Evolutionary conservation across 495 filamentous ascomycete genomes (phyloP).

Genomic region (Penicillium subrubescens): DNA sequence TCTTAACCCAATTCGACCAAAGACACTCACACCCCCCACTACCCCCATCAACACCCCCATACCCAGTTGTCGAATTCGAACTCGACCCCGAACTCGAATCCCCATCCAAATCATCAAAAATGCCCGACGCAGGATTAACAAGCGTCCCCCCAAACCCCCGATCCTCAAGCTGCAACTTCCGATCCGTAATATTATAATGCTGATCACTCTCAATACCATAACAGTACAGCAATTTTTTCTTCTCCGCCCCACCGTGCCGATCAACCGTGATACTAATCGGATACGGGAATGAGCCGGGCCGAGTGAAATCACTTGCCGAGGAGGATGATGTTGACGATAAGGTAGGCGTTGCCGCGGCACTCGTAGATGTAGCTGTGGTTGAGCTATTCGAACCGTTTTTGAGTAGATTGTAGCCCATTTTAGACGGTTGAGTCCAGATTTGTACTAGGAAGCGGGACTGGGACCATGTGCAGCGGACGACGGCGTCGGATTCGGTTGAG

Average conservation of each 20-base stretch:
- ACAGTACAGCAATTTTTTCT: conserved; percentile 69
- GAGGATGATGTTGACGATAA: conserved; percentile 30
- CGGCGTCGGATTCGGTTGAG: conserved; percentile 57
- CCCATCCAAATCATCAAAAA: conserved; percentile 37
- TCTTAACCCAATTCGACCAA: conserved; percentile 66
- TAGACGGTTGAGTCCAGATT: conserved; percentile 72
- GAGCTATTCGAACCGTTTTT: conserved; percentile 21
- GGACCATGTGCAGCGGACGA: conserved; percentile 74
- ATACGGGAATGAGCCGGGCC: conserved; percentile 81
- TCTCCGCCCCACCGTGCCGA: conserved; percentile 69
- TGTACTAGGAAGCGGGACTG: conserved; percentile 85
- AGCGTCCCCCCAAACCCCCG: conserved; percentile 60
- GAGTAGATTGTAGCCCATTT: conserved; percentile 49
- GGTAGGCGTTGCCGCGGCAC: conserved; percentile 7
- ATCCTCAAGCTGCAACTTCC: conserved; percentile 59
- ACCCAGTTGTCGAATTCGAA: conserved; percentile 31
- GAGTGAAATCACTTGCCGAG: conserved; percentile 55
- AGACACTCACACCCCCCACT: conserved; percentile 72
- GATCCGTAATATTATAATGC: conserved; percentile 52
- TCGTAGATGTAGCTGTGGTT: conserved; percentile 21
- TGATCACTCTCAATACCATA: conserved; percentile 58
- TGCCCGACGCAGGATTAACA: conserved; percentile 58
- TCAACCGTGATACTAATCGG: conserved; percentile 81
- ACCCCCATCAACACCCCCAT: conserved; percentile 69
- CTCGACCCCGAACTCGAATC: conserved; percentile 19